phyloP scores from a whole-genome alignment of 352 stramenopile genomes.

The Phytopythium litorale region DNA sequence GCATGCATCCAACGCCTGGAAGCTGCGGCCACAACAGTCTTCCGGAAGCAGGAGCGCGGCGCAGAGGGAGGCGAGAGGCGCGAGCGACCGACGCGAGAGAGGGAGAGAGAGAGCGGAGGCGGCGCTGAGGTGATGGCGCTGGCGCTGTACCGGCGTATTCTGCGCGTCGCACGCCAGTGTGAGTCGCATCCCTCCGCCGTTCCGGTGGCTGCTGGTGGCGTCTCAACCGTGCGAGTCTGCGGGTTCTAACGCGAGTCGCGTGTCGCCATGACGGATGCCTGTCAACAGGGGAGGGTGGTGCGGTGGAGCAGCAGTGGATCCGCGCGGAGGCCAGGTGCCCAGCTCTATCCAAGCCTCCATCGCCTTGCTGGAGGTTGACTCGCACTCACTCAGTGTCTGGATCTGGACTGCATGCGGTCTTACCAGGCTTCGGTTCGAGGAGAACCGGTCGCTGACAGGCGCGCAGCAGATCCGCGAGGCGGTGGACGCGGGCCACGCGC shows the following conservation, averaged over 20 bases:
- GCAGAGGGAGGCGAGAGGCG: too few species aligned
- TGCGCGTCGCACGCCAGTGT: slow-evolving; percentile 72
- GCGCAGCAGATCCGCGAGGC: slow-evolving; percentile 37
- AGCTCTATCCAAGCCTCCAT: not conserved
- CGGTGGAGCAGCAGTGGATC: slow-evolving; percentile 64
- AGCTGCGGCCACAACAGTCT: too few species aligned
- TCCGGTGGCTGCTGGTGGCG: not conserved
- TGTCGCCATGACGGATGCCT: slow-evolving; percentile 4
- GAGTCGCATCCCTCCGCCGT: slow-evolving; percentile 15
- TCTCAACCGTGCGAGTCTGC: not conserved
- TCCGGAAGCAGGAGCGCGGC: not conserved
- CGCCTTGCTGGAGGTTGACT: not conserved
- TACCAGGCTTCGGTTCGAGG: slow-evolving; percentile 54
- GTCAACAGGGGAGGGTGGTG: slow-evolving; percentile 55
- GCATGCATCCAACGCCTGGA: too few species aligned
- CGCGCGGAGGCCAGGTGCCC: slow-evolving; percentile 51
- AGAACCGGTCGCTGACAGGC: slow-evolving; percentile 38
- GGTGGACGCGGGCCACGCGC: slow-evolving; percentile 52
- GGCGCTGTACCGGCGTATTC: slow-evolving; percentile 66
- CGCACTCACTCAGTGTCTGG: not conserved
- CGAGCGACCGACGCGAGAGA: not conserved
- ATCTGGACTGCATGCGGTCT: not conserved
- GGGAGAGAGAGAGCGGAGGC: not conserved
- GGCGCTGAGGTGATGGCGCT: slow-evolving; percentile 15
- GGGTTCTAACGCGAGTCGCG: slow-evolving; percentile 2